Evolutionary conservation across 2,329 filamentous ascomycete species (phyloP), one percentile per base, ranked within the genome.

Genomic region (Helicocarpus griseus): DNA sequence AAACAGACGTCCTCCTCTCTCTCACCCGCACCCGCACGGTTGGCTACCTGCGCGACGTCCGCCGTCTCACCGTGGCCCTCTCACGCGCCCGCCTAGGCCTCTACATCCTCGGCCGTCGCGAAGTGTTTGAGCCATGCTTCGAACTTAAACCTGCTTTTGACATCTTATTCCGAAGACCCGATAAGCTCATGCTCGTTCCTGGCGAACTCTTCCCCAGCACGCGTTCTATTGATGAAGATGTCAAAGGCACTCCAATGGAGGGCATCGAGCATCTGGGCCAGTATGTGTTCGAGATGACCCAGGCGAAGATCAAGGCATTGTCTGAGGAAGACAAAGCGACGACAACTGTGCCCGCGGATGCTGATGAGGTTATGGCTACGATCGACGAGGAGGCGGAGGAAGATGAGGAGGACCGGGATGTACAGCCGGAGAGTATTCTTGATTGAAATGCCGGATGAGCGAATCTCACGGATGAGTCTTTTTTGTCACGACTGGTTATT

Each of bases 241-340:
- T 73, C 5, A 72, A 69, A 39, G 70, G 69, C n/a, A 84, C 82
- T 1, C 76, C 81, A 19, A 97, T 98, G 87, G 87, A 91, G 61
- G 81, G 86, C 31, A 84, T 97, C 1, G 91, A 98, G 73, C 93
- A 98, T 72, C 69, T 98, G 33, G 93, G 93, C 0, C 86, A 95
- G 70, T 98, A 96, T 67, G 91, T 98, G 21, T 95, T 82, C 65
- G 88, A 98, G 68, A 98, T 98, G 89, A 95, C 89, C 3, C 80
- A 85, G 62, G 81, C 82, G 6, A 85, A 83, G 67, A 68, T 84
- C 1, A 77, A 81, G 61, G 75, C 75, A 41, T 61, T 83, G 61
- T 62, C 65, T 24, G 65, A 70, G 9, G 58, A 63, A 24, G 57
- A 69, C 29, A 69, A 68, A 33, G 67, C 67, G 35, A 60, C 60